Conservation (phyloP, 305 asterid genomes). For the Fraxinus ornus region DNA sequence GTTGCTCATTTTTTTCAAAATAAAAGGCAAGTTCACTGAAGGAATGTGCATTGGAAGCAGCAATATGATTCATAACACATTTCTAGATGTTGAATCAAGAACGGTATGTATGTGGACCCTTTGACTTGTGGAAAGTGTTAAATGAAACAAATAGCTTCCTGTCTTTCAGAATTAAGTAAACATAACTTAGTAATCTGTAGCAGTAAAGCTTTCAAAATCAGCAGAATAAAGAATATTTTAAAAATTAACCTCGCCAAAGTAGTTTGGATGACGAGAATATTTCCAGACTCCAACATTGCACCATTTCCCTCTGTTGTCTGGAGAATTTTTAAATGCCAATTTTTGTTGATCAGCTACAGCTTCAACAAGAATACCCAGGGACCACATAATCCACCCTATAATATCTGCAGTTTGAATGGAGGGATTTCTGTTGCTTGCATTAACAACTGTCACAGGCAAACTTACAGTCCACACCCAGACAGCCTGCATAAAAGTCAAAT, state of each 20-base stretch:
- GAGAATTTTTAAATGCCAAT: conserved; percentile 59
- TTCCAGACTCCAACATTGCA: conserved; percentile 80
- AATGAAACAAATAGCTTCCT: neutral
- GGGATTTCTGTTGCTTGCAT: conserved; percentile 66
- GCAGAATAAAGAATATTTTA: neutral
- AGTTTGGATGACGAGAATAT: conserved; percentile 95
- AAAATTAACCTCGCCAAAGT: conserved; percentile 78
- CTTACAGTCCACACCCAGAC: conserved; percentile 99
- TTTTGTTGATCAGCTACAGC: conserved; percentile 91
- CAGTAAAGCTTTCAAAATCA: neutral
- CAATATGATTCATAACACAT: neutral
- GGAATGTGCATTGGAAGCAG: neutral
- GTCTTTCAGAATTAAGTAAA: neutral
- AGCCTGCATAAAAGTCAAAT: conserved; percentile 47
- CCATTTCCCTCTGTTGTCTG: conserved; percentile 81
- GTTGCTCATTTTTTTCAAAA: no score
- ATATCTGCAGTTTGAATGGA: conserved; percentile 60
- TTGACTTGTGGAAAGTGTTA: neutral
- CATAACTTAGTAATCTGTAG: neutral
- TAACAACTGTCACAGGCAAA: conserved; percentile 84
- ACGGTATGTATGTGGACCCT: neutral
- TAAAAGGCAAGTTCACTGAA: neutral
- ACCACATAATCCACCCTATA: conserved; percentile 86
- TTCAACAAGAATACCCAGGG: conserved; percentile 60
- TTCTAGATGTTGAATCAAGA: neutral